These are phyloP conservation scores for Ophiostoma tasmaniense DNA, from an alignment of 2,329 filamentous ascomycete species.

Conservation along the genomic window DNA sequence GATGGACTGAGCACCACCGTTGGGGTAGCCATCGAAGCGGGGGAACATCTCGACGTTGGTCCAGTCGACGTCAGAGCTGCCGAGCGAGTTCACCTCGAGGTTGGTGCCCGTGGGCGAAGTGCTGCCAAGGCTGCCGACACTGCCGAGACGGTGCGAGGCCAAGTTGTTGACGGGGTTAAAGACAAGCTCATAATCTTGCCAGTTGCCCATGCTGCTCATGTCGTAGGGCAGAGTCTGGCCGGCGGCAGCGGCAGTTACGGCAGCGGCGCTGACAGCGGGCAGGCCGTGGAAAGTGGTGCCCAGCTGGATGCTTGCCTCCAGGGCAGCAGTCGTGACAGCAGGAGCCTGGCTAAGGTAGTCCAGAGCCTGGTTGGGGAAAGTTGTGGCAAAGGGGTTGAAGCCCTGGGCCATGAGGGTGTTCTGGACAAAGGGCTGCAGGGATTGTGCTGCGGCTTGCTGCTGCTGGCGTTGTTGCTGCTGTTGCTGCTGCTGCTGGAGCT, in stretches of 20 bases:
- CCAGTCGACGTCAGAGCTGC: slow-evolving; percentile 60
- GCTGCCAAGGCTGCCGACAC: slow-evolving; percentile 40
- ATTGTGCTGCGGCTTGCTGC: slow-evolving; percentile 31
- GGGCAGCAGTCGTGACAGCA: slow-evolving; percentile 43
- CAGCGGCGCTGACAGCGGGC: slow-evolving; percentile 45
- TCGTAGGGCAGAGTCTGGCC: slow-evolving; percentile 52
- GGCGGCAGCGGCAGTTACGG: slow-evolving; percentile 35
- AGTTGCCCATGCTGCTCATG: slow-evolving; percentile 56
- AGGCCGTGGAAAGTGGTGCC: slow-evolving; percentile 55
- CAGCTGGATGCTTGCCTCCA: slow-evolving; percentile 53
- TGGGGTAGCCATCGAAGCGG: slow-evolving; percentile 59
- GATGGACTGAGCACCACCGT: slow-evolving; percentile 55
- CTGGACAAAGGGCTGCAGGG: slow-evolving; percentile 48
- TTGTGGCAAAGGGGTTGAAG: slow-evolving; percentile 42
- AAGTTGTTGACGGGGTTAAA: slow-evolving; percentile 35
- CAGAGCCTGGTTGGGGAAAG: slow-evolving; percentile 47
- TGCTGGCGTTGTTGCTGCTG: slow-evolving; percentile 21
- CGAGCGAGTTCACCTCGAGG: slow-evolving; percentile 76
- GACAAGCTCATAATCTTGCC: slow-evolving; percentile 66
- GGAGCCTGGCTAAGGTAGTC: slow-evolving; percentile 54
- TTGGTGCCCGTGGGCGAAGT: slow-evolving; percentile 72
- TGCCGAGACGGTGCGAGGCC: slow-evolving; percentile 25
- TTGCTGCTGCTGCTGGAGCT: slow-evolving; percentile 23
- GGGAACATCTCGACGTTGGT: slow-evolving; percentile 67
- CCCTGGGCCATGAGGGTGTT: slow-evolving; percentile 41